Evolutionary conservation across 78 protist species (phyloP), one percentile per base, ranked within the genome.

Genomic region (Dictyostelium capitatum): DNA sequence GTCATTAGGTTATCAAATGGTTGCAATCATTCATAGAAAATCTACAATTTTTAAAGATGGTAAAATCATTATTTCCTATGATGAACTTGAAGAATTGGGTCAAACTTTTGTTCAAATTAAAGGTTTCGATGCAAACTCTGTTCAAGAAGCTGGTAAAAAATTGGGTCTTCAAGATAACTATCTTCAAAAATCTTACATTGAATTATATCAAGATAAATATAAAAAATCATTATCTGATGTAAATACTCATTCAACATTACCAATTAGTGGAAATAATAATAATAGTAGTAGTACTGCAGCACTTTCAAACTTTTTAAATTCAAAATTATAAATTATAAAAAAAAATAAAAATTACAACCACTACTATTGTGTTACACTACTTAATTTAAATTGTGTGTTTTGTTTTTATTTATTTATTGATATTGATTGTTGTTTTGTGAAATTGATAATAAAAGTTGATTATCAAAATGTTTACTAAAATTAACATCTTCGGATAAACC

Each of bases 401-500:
- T 30, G 4, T 28, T 28, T 28, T 30, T 17, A 14, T 73, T 46
- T 20, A 19, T 51, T 77, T 77, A 48, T 75, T 41, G 37, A 43
- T 50, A 77, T 50, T 77, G 57, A 15, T 77, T 77, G 12, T 77
- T 64, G 25, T 77, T 77, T 77, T 79, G 73, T 12, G 65, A 77
- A 17, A 85, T 25, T 25, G 79, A 25, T 62, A 87, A 77, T 65
- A 87, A 50, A 47, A 75, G 53, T n/a, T 75, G 79, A 9, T 87
- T 84, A 65, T 77, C 72, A 50, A 87, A 87, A 37, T 87, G 93
- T 65, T 87, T 87, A 65, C 79, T 65, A 23, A 87, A 77, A 64
- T 87, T 90, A 47, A 95, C 96, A 46, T 95, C 97, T 75, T 95
- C 97, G 37, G 73, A n/a, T 19, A 95, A 80, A 41, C 98, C 99